Evolutionary conservation across 495 filamentous ascomycete species (phyloP).

Genomic region (Aspergillus nidulans): DNA sequence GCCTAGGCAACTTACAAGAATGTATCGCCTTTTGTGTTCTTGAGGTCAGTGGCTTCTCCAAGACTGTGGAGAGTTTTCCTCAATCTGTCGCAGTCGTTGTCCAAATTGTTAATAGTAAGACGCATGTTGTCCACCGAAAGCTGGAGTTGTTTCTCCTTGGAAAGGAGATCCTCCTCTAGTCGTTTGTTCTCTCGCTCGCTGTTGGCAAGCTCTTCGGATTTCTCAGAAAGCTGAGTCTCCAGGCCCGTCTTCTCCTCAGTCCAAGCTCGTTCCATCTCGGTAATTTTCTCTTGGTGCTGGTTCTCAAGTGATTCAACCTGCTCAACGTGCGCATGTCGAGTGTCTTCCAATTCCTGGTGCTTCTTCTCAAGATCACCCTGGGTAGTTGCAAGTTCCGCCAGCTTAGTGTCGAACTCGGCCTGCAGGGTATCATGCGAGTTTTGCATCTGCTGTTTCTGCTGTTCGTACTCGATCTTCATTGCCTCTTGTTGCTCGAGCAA

Average conservation of each 20-base stretch:
- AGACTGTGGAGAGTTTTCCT: conserved; percentile 54
- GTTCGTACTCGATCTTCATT: conserved; percentile 39
- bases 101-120: conserved; percentile 47
- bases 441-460: conserved; percentile 40
- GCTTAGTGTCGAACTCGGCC: conserved; percentile 30
- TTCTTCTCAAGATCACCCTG: conserved; percentile 26
- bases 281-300: conserved; percentile 32
- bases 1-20: conserved; percentile 57
- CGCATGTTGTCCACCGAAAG: conserved; percentile 46
- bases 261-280: conserved; percentile 37
- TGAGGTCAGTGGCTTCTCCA: conserved; percentile 57
- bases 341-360: conserved; percentile 29
- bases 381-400: conserved; percentile 33
- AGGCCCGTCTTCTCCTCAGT: conserved; percentile 28
- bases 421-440: conserved; percentile 36
- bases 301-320: conserved; percentile 26
- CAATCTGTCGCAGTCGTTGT: conserved; percentile 52
- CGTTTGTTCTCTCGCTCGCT: conserved; percentile 46
- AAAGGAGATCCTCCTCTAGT: conserved; percentile 41
- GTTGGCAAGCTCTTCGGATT: conserved; percentile 31
- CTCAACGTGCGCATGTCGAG: conserved; percentile 27
- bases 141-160: conserved; percentile 49
- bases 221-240: conserved; percentile 36
- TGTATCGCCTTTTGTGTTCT: conserved; percentile 53
- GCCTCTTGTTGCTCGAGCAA: conserved; percentile 34